Evolutionary conservation across 495 filamentous ascomycete genomes (phyloP), one percentile per base, ranked within the genome.

Genomic region (Aspergillus coremiiformis): DNA sequence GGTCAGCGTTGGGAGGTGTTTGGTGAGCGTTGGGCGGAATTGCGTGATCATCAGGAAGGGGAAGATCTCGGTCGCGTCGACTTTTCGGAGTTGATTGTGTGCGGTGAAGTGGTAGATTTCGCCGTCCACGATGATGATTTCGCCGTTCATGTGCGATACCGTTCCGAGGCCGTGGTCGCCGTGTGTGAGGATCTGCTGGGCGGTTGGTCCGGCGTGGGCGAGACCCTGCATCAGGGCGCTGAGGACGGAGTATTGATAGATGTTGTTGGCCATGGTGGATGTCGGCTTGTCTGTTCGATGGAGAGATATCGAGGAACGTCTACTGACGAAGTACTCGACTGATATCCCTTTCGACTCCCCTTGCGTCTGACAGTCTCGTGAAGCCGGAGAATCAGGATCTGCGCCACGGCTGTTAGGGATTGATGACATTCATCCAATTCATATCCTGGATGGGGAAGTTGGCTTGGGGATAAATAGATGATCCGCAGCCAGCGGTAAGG

Each of bases 131-230:
- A 78, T 61, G 26, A 79, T 68, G 59, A 79, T 72, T 58, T 79
- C 78, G 57, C 77, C 77, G 41, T 68, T 66, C 57, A 81, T 72
- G 51, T 59, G 47, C 10, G 55, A 53, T 49, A 79, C 73, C n/a
- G 78, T 79, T 15, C 78, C 78, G 0, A 79, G 67, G 20, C 78
- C 77, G 58, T 75, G 72, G 60, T 70, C 64, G 61, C 78, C 76
- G 52, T 76, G 69, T 0, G 44, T 20, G 26, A 73, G 62, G 19
- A 78, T 49, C 3, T 63, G 39, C 7, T 68, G 56, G 22, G 73
- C 61, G 4, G 60, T 57, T 24, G 67, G 64, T 24, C 75, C 75
- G 11, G 60, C 57, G 1, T 68, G 62, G 51, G 67, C 68, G 41
- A 78, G 64, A 52, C 76, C 77, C 41, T 74, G 67, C 76, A 81